Conservation (phyloP, 164 flowering plant genomes). For the Pachysandra terminalis region DNA sequence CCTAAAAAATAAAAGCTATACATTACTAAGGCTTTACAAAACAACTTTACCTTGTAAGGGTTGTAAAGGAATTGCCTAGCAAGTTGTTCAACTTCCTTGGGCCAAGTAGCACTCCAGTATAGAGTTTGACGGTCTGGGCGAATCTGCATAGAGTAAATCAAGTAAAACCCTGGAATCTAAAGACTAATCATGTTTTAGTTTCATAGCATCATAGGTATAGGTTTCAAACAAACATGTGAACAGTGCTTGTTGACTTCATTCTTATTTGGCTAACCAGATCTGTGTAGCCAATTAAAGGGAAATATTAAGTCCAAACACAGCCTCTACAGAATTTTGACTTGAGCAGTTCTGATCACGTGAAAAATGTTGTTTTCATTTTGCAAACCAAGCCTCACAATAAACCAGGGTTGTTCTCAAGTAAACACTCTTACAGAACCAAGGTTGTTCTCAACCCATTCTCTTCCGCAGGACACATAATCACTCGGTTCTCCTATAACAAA, state of each 20-base stretch:
- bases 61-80: slow-evolving; percentile 75
- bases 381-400: background rate
- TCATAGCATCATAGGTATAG: background rate
- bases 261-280: background rate
- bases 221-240: background rate
- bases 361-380: background rate
- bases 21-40: too few relatives aligned
- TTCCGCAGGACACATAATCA: background rate
- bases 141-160: slow-evolving; percentile 45
- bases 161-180: background rate
- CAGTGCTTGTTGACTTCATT: too few relatives aligned
- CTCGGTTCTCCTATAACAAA: background rate
- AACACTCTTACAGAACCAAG: background rate
- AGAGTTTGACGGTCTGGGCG: slow-evolving; percentile 98
- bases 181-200: background rate
- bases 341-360: background rate
- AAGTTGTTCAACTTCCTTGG: slow-evolving; percentile 96
- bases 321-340: background rate
- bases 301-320: background rate
- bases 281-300: background rate
- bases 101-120: slow-evolving; percentile 99
- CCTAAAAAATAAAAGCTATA: too few relatives aligned
- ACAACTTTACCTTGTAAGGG: slow-evolving; percentile 72
- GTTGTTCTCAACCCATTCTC: background rate
- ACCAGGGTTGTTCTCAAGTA: background rate